Percentiles rank a stretch among this genome's conserved stretches.
phyloP scores from a whole-genome alignment of 345 rosid genomes.

The Brassica cretica region DNA sequence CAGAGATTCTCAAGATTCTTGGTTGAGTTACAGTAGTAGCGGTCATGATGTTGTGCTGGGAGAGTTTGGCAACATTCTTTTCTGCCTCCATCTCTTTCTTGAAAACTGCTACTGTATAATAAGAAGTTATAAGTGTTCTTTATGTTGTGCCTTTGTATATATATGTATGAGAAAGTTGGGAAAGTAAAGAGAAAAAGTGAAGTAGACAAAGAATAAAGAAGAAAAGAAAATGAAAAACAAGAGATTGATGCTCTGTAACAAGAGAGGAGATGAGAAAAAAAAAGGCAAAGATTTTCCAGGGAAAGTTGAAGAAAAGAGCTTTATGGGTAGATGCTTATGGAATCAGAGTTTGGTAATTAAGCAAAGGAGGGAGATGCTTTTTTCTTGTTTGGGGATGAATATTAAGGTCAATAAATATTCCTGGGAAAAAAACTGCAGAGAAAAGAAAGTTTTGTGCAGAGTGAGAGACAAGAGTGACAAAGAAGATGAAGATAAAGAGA shows the following conservation, averaged over 20 bases:
- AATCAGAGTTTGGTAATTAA: slow-evolving; percentile 36
- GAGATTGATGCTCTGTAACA: slow-evolving; percentile 36
- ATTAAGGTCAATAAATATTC: slow-evolving; percentile 27
- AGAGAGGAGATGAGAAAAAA: slow-evolving; percentile 2
- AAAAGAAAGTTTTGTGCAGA: slow-evolving; percentile 11
- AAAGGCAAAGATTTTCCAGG: slow-evolving; percentile 16
- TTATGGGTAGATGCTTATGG: slow-evolving; percentile 29
- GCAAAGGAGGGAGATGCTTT: slow-evolving; percentile 13
- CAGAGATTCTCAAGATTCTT: slow-evolving; percentile 66
- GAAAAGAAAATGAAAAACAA: slow-evolving; percentile 3
- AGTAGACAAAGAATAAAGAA: not conserved
- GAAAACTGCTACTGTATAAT: slow-evolving; percentile 36
- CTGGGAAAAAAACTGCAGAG: slow-evolving; percentile 5
- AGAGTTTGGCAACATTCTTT: slow-evolving; percentile 41
- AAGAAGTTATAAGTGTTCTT: slow-evolving; percentile 31
- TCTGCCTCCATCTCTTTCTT: slow-evolving; percentile 36
- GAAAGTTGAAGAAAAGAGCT: slow-evolving; percentile 33
- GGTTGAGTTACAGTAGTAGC: slow-evolving; percentile 16
- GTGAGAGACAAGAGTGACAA: not conserved
- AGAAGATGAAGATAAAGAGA: slow-evolving; percentile 10
- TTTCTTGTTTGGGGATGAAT: slow-evolving; percentile 30
- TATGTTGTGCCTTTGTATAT: slow-evolving; percentile 17
- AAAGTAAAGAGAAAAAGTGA: not conserved
- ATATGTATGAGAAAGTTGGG: not conserved
- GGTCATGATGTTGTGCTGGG: slow-evolving; percentile 46